These are phyloP conservation scores for Oehlia diaphana DNA, from an alignment of 192 early-diverging fungal species.

Conservation along the genomic window DNA sequence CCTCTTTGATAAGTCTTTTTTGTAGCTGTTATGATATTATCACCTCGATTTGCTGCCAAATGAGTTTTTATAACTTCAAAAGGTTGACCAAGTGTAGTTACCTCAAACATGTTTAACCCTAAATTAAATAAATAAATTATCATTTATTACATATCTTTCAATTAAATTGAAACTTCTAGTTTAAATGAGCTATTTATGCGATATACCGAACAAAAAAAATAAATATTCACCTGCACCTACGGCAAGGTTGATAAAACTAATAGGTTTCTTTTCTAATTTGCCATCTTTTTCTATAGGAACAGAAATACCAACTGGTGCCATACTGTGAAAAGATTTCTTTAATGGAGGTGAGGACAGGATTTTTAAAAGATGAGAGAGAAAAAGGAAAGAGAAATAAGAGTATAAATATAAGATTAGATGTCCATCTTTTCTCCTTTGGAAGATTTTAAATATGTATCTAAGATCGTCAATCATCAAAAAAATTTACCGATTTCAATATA, in stretches of 20 bases:
- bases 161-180: background rate
- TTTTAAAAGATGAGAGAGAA: background rate
- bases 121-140: background rate
- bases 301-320: slow-evolving; percentile 5
- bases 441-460: background rate
- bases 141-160: background rate
- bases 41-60: slow-evolving; percentile 90
- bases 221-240: slow-evolving; percentile 75
- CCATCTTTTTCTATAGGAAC: background rate
- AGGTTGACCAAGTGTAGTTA: slow-evolving; percentile 89
- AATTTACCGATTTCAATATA: background rate
- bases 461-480: background rate
- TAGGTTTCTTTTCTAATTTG: slow-evolving; percentile 75
- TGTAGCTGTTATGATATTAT: slow-evolving; percentile 71
- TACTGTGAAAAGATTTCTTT: background rate
- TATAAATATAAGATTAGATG: no score
- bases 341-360: background rate
- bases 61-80: slow-evolving; percentile 97
- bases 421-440: no score
- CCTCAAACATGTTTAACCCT: slow-evolving; percentile 82
- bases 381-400: background rate
- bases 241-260: slow-evolving; percentile 83
- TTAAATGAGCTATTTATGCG: background rate
- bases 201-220: background rate
- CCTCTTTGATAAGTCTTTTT: slow-evolving; percentile 80